A percentile compares a stretch with the other conserved stretches of the same genome.
Evolutionary conservation across 495 filamentous ascomycete genomes (phyloP).

Genomic region (Lepraria neglecta): DNA sequence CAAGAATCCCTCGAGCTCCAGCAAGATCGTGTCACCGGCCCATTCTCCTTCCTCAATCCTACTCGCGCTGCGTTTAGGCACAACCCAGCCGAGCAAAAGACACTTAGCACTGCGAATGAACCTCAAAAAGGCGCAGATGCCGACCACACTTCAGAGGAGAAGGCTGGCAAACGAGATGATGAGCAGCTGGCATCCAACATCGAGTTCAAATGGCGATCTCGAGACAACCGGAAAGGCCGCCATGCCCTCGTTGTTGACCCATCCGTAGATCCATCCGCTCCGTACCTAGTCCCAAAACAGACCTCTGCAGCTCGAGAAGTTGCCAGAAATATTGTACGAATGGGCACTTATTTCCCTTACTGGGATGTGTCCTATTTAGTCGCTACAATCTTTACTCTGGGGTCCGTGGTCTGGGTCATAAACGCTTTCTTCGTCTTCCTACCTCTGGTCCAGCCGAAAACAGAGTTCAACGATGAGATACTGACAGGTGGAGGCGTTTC

Average conservation of each 20-base stretch:
- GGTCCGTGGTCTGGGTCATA: slow-evolving; percentile 59
- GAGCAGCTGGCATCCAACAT: slow-evolving; percentile 24
- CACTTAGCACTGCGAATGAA: neutral
- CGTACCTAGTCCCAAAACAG: slow-evolving; percentile 36
- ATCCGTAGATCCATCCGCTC: slow-evolving; percentile 24
- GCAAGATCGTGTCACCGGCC: slow-evolving; percentile 31
- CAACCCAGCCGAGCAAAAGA: slow-evolving; percentile 2
- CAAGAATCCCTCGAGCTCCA: slow-evolving; percentile 19
- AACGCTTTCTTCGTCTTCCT: slow-evolving; percentile 65
- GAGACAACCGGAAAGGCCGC: slow-evolving; percentile 68
- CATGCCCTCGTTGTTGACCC: slow-evolving; percentile 50
- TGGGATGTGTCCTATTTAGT: slow-evolving; percentile 68
- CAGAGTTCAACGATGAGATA: slow-evolving; percentile 50
- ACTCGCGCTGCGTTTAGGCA: slow-evolving; percentile 37
- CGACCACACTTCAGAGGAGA: slow-evolving; percentile 7
- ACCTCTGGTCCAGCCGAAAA: slow-evolving; percentile 48
- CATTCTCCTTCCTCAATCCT: slow-evolving; percentile 47
- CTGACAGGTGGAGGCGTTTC: slow-evolving; percentile 53
- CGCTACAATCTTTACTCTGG: slow-evolving; percentile 57
- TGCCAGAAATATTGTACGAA: slow-evolving; percentile 43
- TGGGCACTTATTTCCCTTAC: slow-evolving; percentile 53
- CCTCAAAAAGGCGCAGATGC: neutral
- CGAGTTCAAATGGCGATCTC: slow-evolving; percentile 51
- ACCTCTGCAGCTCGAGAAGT: slow-evolving; percentile 42
- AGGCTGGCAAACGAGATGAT: slow-evolving; percentile 7